A percentile compares a stretch with the other conserved stretches of the same genome.
phyloP scores from a whole-genome alignment of 2,329 filamentous ascomycete species.

The Rugonectria rugulosa region DNA sequence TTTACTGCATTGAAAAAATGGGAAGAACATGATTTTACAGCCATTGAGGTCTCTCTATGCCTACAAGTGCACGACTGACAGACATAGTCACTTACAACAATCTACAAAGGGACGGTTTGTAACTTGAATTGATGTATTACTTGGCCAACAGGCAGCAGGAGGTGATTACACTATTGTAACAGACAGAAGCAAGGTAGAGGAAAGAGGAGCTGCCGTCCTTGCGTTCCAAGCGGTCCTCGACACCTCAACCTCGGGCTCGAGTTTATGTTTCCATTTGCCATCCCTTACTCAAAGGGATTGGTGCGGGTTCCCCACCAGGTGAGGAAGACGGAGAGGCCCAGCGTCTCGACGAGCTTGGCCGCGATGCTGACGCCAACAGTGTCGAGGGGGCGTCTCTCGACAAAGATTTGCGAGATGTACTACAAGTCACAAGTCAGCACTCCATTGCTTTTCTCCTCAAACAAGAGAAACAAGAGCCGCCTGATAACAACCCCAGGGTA shows the following conservation, averaged over 20 bases:
- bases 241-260: neutral
- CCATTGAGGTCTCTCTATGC: constrained; percentile 28
- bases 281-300: constrained; percentile 82
- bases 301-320: constrained; percentile 98
- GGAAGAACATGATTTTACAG: constrained; percentile 36
- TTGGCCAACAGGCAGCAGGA: neutral
- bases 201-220: neutral
- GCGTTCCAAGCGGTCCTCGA: neutral
- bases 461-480: no score
- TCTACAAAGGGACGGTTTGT: neutral
- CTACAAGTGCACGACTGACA: no score
- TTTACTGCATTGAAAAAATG: constrained; percentile 42
- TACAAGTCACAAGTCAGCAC: constrained; percentile 44
- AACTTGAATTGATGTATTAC: constrained; percentile 7
- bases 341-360: constrained; percentile 89
- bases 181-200: neutral
- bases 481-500: no score
- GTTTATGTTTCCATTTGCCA: neutral
- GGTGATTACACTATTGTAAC: neutral
- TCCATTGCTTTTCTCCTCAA: no score
- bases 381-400: constrained; percentile 91
- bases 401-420: constrained; percentile 86
- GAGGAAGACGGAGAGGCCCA: constrained; percentile 89
- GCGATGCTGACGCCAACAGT: constrained; percentile 86
- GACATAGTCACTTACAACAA: no score